Base-by-base conservation (phyloP, 2,329 filamentous ascomycete genomes). In the Colletotrichum spinosum region DNA sequence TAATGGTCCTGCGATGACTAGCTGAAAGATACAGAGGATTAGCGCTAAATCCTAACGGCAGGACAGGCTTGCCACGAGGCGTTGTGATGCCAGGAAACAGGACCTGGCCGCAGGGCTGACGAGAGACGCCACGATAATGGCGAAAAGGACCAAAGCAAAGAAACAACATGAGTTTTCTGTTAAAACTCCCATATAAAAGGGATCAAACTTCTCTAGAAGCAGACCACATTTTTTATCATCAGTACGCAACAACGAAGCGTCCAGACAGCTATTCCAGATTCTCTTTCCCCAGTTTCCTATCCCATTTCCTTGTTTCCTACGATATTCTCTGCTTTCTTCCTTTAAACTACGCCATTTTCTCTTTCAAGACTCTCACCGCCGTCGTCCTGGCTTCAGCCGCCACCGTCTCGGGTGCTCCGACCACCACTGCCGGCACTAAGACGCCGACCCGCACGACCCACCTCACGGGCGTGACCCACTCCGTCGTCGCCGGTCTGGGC, bases 401-500 rank as follows among this genome's bases (percentile, higher is more conserved):
- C 45, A 70, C 73, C 42, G 70, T 74, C 62, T 67, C 69, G 46
- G 73, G 75, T 52, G 72, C 73, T 1, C 75, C 77, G 34, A 73
- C 73, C 34, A 73, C 74, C 42, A 78, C 79, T 17, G 49, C 71
- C 41, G 58, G 39, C 15, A 77, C 75, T 9, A 70, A 67, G 48
- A 55, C 41, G 48, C 71, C 74, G 46, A 73, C 79, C 63, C 71
- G 68, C 64, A 79, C 78, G n/a, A 72, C 72, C 39, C 34, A 72
- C 6, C 72, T 74, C 55, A 80, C 79, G 1, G 77, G 79, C 12
- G 75, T 79, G 33, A 84, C 81, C 1, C 80, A 83, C 78, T 77
- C 77, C 2, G 79, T 84, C 49, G 76, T 79, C n/a, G 82, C 79
- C 56, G 82, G 81, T 61, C 77, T 75, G 5, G 77, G 74, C 34